Evolutionary conservation across 2,329 filamentous ascomycete genomes (phyloP), one percentile per base, ranked within the genome.

Genomic region (Diaporthe vaccinii): DNA sequence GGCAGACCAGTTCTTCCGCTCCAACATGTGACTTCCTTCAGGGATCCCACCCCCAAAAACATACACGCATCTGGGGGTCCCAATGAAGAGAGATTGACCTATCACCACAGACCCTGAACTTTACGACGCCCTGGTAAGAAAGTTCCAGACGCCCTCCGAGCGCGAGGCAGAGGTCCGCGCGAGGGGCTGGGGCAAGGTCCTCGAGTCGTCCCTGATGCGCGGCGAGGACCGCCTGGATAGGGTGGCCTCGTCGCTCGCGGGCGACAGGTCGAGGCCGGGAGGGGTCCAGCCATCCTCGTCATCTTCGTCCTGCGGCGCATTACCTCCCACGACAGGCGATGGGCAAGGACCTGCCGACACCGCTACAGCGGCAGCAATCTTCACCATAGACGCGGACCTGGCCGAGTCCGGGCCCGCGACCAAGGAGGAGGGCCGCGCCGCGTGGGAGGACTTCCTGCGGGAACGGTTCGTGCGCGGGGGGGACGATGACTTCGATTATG

Each of bases 401-500:
- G 79, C 51, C 2, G 74, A 84, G 79, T 51, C 86, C 86, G 69
- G 89, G 86, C 1, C 86, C 84, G 55, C 86, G 79, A 91, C 82
- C 44, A 93, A 91, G 80, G 91, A 92, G 72, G 92, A 95, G 62
- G 95, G 93, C 0, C 85, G 87, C 69, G 86, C 88, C 76, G 88
- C 91, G 75, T 98, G 95, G 95, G 85, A 86, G 49, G 90, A 90
- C 74, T 94, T 93, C 79, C 91, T 98, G 85, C 89, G 90, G 46
- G 86, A 93, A 79, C 89, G 95, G 49, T 98, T 98, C 80, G 83
- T 98, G 41, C 85, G 88, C 28, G 95, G 95, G 0, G 88, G 89
- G 8, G 95, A 97, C 80, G 87, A 89, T 1, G 95, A 97, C 65
- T 96, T 97, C 79, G 93, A 96, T 76, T 98, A 98, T 81, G 82